A percentile compares a stretch with the other conserved stretches of the same genome.
Evolutionary conservation across 306 rosid genomes (phyloP).

Genomic region (Malus fusca): DNA sequence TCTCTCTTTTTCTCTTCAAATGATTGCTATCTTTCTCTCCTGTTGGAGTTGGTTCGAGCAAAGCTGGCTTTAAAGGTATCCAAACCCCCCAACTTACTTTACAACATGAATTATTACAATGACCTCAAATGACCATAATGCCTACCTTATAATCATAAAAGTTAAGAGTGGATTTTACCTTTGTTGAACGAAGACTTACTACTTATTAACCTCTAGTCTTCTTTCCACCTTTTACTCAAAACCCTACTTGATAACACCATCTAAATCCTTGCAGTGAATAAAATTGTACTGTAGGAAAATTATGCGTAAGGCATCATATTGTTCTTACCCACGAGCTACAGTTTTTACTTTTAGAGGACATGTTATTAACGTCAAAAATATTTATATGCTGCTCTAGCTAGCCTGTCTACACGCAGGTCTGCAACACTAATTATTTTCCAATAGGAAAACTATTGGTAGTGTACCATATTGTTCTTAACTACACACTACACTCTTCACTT

Average conservation of each 20-base stretch:
- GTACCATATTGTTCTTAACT: too few relatives aligned
- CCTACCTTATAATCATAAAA: slow-evolving; percentile 14
- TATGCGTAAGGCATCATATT: too few relatives aligned
- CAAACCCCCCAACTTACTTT: slow-evolving; percentile 34
- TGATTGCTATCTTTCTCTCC: slow-evolving; percentile 52
- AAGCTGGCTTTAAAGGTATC: slow-evolving; percentile 56
- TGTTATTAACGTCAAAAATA: too few relatives aligned
- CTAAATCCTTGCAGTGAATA: slow-evolving; percentile 13
- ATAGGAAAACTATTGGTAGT: too few relatives aligned
- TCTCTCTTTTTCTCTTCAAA: slow-evolving; percentile 30
- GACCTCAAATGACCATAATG: slow-evolving; percentile 29
- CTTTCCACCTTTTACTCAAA: slow-evolving; percentile 48
- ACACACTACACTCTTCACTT: too few relatives aligned
- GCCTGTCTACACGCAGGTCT: too few relatives aligned
- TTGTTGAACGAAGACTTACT: slow-evolving; percentile 26
- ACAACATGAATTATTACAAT: slow-evolving; percentile 26
- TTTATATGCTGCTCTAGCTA: too few relatives aligned
- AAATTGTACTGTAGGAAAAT: neutral
- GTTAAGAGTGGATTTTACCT: slow-evolving; percentile 16
- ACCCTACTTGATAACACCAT: slow-evolving; percentile 28
- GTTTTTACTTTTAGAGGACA: too few relatives aligned
- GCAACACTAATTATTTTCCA: too few relatives aligned
- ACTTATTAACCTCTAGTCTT: slow-evolving; percentile 5
- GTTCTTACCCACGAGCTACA: too few relatives aligned
- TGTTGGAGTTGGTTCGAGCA: slow-evolving; percentile 37